Evolutionary conservation across 345 rosid species (phyloP).

Genomic region (Arabidopsis thaliana): TAIR10.1 NC_003075.7:17543001-17543500

Average conservation of each 20-base stretch:
- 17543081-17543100: constrained; percentile 77
- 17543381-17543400: constrained; percentile 94
- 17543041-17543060: constrained; percentile 85
- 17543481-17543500: constrained; percentile 28
- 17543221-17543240: constrained; percentile 35
- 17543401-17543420: constrained; percentile 90
- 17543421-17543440: constrained; percentile 87
- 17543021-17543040: neutral
- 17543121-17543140: constrained; percentile 75
- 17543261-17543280: constrained; percentile 3
- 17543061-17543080: constrained; percentile 95
- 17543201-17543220: constrained; percentile 66
- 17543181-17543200: constrained; percentile 56
- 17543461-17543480: constrained; percentile 82
- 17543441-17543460: constrained; percentile 88
- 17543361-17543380: constrained; percentile 78
- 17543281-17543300: neutral
- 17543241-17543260: neutral
- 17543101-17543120: constrained; percentile 81
- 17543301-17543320: neutral
- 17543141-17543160: constrained; percentile 78
- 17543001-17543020: constrained; percentile 17
- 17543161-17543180: constrained; percentile 97
- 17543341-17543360: neutral
- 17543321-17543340: neutral